These are phyloP conservation scores for Cordyceps farinosa DNA, from an alignment of 2,329 filamentous ascomycete species.

Conservation along the genomic window DNA sequence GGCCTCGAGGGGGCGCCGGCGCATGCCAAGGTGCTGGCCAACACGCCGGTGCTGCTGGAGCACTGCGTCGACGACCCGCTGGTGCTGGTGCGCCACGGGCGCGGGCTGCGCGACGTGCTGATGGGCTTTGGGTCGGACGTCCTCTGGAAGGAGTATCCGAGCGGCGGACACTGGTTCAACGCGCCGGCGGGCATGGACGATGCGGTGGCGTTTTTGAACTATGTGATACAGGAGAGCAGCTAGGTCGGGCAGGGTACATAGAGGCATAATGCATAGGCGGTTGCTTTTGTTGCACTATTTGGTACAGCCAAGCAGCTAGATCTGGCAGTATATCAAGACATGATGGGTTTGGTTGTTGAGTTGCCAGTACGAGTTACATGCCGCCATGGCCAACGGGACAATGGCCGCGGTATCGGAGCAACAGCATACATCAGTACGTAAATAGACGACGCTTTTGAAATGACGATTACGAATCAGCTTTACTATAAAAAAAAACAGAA, in stretches of 20 bases:
- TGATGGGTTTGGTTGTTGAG: too few relatives aligned
- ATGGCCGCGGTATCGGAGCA: too few relatives aligned
- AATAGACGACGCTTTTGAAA: too few relatives aligned
- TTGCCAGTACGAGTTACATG: too few relatives aligned
- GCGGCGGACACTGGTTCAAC: conserved; percentile 45
- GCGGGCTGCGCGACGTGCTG: conserved; percentile 33
- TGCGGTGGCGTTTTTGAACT: conserved; percentile 32
- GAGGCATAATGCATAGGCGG: too few relatives aligned
- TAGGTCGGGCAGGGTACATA: background rate
- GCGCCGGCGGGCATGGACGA: conserved; percentile 42
- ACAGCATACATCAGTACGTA: too few relatives aligned
- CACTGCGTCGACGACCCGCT: conserved; percentile 44
- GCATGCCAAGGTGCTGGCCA: conserved; percentile 32
- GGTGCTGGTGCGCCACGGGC: conserved; percentile 37
- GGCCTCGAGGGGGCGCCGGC: conserved; percentile 25
- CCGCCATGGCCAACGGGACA: too few relatives aligned
- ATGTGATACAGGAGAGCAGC: background rate
- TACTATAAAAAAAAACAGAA: too few relatives aligned
- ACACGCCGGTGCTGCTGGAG: conserved; percentile 43
- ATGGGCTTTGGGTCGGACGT: conserved; percentile 36
- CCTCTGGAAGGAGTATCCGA: conserved; percentile 39
- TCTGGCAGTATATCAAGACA: too few relatives aligned
- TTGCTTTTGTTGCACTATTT: too few relatives aligned
- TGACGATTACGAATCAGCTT: too few relatives aligned
- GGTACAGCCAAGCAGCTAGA: too few relatives aligned